These are phyloP conservation scores for Sorghum bicolor DNA, from an alignment of 176 grass and related monocot genomes.

Conservation along the genomic window Sorghum_bicolor_NCBIv3 NC_012872.2:71778001-71778500, in stretches of 20 bases:
- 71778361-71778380: not conserved
- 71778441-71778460: no score
- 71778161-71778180: not conserved
- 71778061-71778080: slow-evolving; percentile 40
- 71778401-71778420: not conserved
- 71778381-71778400: no score
- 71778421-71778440: no score
- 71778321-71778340: slow-evolving; percentile 13
- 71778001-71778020: not conserved
- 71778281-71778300: not conserved
- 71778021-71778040: slow-evolving; percentile 35
- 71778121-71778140: not conserved
- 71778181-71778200: no score
- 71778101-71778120: not conserved
- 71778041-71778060: slow-evolving; percentile 47
- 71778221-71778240: slow-evolving; percentile 1
- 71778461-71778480: no score
- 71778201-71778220: not conserved
- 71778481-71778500: no score
- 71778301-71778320: slow-evolving; percentile 16
- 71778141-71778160: not conserved
- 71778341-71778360: not conserved
- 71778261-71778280: not conserved
- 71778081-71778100: slow-evolving; percentile 18
- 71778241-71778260: slow-evolving; percentile 42